phyloP scores from a whole-genome alignment of 805 yeast genomes.

The Brettanomyces sp. region DNA sequence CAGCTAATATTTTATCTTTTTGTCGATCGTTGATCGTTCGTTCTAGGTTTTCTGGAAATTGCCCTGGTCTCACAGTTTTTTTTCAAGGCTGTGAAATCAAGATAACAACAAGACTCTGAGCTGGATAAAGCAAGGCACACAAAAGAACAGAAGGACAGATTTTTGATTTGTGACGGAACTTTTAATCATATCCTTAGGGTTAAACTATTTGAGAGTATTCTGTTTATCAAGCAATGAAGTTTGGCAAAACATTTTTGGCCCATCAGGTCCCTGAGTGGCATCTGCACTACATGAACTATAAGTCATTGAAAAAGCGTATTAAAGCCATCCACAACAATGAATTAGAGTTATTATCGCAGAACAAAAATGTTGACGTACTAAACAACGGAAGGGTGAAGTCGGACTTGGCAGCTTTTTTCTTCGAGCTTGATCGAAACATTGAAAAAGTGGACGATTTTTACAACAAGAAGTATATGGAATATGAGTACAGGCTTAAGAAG shows the following conservation, averaged over 20 bases:
- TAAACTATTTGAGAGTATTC: too few species aligned
- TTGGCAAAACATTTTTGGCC: conserved; percentile 67
- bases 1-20: too few species aligned
- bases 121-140: too few species aligned
- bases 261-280: conserved; percentile 96
- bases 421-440: conserved; percentile 67
- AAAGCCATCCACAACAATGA: conserved; percentile 48
- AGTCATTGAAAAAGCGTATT: conserved; percentile 71
- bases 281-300: conserved; percentile 74
- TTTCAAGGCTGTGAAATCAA: too few species aligned
- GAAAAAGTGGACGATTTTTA: conserved; percentile 77
- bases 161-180: too few species aligned
- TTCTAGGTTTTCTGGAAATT: too few species aligned
- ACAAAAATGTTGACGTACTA: conserved; percentile 24
- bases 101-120: too few species aligned
- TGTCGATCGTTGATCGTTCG: too few species aligned
- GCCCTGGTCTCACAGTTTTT: too few species aligned
- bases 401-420: conserved; percentile 59
- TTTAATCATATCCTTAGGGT: too few species aligned
- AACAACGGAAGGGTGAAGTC: conserved; percentile 34
- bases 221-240: conserved; percentile 42
- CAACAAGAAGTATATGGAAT: conserved; percentile 64
- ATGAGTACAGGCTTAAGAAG: conserved; percentile 55
- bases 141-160: too few species aligned
- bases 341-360: conserved; percentile 18